A percentile compares a stretch with the other conserved stretches of the same genome.
Evolutionary conservation across 2,329 filamentous ascomycete genomes (phyloP).

Genomic region (Ilyonectria sp.): DNA sequence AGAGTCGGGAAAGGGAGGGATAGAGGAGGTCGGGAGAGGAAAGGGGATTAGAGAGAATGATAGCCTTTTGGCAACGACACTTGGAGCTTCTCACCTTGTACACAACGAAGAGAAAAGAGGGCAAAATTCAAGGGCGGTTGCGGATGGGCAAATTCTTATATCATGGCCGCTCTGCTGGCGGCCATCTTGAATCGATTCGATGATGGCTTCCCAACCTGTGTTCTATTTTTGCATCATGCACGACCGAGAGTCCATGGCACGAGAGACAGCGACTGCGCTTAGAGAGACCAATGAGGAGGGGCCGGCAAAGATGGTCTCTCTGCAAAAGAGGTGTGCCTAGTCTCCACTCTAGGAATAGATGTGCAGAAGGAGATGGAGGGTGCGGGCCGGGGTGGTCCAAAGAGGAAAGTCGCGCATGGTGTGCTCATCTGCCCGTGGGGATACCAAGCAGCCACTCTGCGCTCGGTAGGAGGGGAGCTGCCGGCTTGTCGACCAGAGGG

Average conservation of each 20-base stretch:
- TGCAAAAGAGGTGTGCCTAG: slow-evolving; percentile 38
- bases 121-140: slow-evolving; percentile 57
- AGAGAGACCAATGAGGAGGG: slow-evolving; percentile 62
- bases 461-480: slow-evolving; percentile 32
- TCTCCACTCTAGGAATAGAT: slow-evolving; percentile 51
- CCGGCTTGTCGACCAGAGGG: slow-evolving; percentile 33
- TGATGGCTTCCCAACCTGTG: slow-evolving; percentile 46
- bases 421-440: slow-evolving; percentile 47
- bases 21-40: slow-evolving; percentile 52
- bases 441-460: slow-evolving; percentile 35
- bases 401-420: slow-evolving; percentile 51
- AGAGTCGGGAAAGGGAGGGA: slow-evolving; percentile 48
- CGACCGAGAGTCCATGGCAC: slow-evolving; percentile 47
- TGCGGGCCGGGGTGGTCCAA: slow-evolving; percentile 41
- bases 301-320: slow-evolving; percentile 44
- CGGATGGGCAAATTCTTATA: slow-evolving; percentile 72
- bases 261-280: slow-evolving; percentile 60
- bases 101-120: slow-evolving; percentile 56
- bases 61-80: slow-evolving; percentile 61
- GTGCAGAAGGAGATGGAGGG: slow-evolving; percentile 46
- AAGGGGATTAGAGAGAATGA: slow-evolving; percentile 58
- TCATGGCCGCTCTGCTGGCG: slow-evolving; percentile 63
- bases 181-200: slow-evolving; percentile 52
- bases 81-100: slow-evolving; percentile 63
- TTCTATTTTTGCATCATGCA: slow-evolving; percentile 58